Percentiles rank a stretch among this genome's conserved stretches.
Conservation (phyloP, 495 filamentous ascomycete genomes). For the Daldinia concentrica region DNA sequence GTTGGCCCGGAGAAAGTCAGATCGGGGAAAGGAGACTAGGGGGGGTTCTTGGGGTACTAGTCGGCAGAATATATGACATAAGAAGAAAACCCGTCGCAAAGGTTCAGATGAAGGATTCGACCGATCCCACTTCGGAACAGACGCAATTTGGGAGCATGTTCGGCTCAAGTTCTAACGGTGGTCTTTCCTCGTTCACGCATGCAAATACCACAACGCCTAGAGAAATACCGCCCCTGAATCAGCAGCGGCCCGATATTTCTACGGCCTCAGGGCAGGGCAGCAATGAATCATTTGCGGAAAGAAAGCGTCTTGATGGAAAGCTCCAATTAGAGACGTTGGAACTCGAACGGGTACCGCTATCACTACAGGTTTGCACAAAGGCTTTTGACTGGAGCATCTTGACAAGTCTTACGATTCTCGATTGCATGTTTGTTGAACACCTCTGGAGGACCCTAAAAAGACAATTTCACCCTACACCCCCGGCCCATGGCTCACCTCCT, state of each 20-base stretch:
- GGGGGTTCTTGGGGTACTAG: conserved; percentile 78
- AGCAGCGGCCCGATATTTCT: background rate
- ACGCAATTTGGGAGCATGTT: conserved; percentile 29
- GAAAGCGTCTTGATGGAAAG: conserved; percentile 56
- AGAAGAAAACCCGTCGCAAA: conserved; percentile 36
- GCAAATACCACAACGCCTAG: conserved; percentile 1
- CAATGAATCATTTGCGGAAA: background rate
- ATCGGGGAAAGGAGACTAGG: conserved; percentile 64
- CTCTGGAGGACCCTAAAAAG: conserved; percentile 83
- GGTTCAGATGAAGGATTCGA: conserved; percentile 8
- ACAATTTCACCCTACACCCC: conserved; percentile 69
- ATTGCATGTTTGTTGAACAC: conserved; percentile 78
- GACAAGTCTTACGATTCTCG: conserved; percentile 81
- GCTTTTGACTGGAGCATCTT: conserved; percentile 83
- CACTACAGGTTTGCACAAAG: conserved; percentile 70
- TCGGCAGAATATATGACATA: conserved; percentile 72
- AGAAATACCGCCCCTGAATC: conserved; percentile 17
- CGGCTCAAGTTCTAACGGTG: conserved; percentile 21
- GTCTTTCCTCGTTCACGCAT: background rate
- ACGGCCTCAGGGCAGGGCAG: background rate
- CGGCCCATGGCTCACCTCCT: conserved; percentile 39
- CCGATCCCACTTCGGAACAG: conserved; percentile 3
- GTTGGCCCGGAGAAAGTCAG: conserved; percentile 60
- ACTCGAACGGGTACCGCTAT: conserved; percentile 82
- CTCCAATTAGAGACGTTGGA: conserved; percentile 80